These are phyloP conservation scores for Yarrowia yakushimensis DNA, from an alignment of 805 yeast genomes.

Conservation along the genomic window DNA sequence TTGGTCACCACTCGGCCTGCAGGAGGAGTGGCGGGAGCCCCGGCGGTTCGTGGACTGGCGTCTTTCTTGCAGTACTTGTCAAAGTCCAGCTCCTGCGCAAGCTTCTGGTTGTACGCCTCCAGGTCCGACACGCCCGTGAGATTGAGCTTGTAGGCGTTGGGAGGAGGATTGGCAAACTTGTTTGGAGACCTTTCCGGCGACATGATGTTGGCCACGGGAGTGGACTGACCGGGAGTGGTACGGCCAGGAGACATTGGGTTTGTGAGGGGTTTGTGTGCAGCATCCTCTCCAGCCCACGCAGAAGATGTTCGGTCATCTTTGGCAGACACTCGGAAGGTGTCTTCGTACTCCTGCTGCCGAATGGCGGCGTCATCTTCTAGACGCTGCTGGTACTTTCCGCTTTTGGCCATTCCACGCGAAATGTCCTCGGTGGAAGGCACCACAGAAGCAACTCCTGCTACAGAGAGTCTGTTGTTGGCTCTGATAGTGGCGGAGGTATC, in stretches of 20 bases:
- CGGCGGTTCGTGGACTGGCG: not conserved
- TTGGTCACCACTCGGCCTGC: constrained; percentile 10
- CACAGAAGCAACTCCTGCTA: not conserved
- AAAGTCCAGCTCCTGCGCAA: constrained; percentile 22
- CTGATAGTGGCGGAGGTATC: not conserved
- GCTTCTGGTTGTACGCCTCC: constrained; percentile 14
- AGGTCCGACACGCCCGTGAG: not conserved
- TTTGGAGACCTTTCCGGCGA: not conserved
- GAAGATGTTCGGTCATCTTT: not conserved
- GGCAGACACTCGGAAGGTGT: not conserved
- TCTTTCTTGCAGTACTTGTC: constrained; percentile 23
- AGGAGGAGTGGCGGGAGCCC: not conserved
- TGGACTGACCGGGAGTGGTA: not conserved
- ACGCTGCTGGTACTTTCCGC: constrained; percentile 21
- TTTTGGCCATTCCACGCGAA: not conserved
- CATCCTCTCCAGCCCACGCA: not conserved
- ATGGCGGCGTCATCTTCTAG: constrained; percentile 13
- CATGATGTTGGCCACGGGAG: not conserved
- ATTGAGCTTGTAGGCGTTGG: constrained; percentile 13
- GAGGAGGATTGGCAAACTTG: constrained; percentile 11
- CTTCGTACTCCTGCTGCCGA: constrained; percentile 10
- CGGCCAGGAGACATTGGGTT: not conserved
- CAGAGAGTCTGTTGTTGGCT: not conserved
- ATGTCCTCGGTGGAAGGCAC: constrained; percentile 9
- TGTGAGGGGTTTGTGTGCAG: not conserved